Percentiles rank a stretch among this genome's conserved stretches.
These are phyloP conservation scores for Calonectria leucothoes DNA, from an alignment of 2,329 filamentous ascomycete species.

Conservation along the genomic window DNA sequence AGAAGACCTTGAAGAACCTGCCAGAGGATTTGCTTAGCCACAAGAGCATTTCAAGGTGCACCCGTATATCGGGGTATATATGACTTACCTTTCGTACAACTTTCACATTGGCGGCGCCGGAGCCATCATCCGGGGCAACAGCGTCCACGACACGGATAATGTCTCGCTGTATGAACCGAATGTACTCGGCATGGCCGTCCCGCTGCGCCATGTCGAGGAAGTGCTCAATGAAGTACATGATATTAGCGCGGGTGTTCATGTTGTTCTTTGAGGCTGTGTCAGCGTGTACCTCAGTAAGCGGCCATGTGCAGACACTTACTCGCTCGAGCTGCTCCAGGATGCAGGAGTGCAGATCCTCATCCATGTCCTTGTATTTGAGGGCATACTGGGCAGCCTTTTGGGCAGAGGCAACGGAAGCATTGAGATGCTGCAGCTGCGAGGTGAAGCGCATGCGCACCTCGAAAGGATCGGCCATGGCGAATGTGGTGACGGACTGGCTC, in stretches of 20 bases:
- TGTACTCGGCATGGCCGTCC: constrained; percentile 82
- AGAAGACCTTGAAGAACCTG: constrained; percentile 78
- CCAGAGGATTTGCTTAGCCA: constrained; percentile 24
- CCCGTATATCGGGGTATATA: constrained; percentile 3
- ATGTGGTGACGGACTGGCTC: background rate
- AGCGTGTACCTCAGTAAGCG: constrained; percentile 21
- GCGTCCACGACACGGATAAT: constrained; percentile 92
- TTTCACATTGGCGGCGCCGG: constrained; percentile 92
- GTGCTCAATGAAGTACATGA: constrained; percentile 98
- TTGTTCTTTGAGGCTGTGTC: constrained; percentile 69
- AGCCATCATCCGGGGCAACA: constrained; percentile 87
- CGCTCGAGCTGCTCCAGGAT: constrained; percentile 95
- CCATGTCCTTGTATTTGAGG: constrained; percentile 91
- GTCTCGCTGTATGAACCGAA: constrained; percentile 94
- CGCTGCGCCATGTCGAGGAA: constrained; percentile 88
- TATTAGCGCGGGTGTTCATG: constrained; percentile 97
- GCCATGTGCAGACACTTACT: constrained; percentile 53
- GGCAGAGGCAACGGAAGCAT: constrained; percentile 87
- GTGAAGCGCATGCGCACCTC: constrained; percentile 99
- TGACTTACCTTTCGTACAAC: constrained; percentile 84
- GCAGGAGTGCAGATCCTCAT: constrained; percentile 96
- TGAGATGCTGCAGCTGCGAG: constrained; percentile 87
- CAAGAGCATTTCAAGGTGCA: background rate
- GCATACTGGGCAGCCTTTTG: constrained; percentile 96
- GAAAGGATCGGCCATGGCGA: constrained; percentile 82